Conservation (phyloP, 1,284 basidiomycete genomes). For the Nidula niveotomentosa region DNA sequence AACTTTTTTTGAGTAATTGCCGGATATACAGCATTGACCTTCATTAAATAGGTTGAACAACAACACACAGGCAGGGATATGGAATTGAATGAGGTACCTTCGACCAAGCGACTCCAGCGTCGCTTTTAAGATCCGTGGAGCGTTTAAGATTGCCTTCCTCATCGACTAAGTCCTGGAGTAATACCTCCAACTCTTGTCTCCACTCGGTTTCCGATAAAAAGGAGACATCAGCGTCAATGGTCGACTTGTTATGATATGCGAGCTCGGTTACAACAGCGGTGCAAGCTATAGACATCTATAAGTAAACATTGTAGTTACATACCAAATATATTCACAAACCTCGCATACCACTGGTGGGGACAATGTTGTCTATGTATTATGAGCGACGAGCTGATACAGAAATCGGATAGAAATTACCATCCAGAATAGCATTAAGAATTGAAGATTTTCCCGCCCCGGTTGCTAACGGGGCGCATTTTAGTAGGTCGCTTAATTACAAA, state of each 20-base stretch:
- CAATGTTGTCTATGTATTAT: conserved; percentile 47
- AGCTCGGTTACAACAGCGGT: conserved; percentile 69
- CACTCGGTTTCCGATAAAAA: conserved; percentile 58
- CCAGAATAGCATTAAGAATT: conserved; percentile 57
- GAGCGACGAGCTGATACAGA: background rate
- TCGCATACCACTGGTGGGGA: conserved; percentile 65
- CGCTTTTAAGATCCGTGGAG: conserved; percentile 52
- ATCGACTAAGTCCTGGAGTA: conserved; percentile 56
- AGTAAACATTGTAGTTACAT: conserved; percentile 1
- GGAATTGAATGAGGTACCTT: conserved; percentile 35
- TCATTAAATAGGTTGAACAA: background rate
- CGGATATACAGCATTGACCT: conserved; percentile 67
- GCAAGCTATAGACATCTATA: conserved; percentile 44
- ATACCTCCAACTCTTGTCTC: conserved; percentile 51
- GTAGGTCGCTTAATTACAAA: conserved; percentile 1
- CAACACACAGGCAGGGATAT: background rate
- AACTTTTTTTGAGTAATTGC: conserved; percentile 45
- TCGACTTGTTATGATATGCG: conserved; percentile 49
- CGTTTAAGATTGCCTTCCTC: conserved; percentile 56
- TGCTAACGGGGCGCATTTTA: conserved; percentile 27
- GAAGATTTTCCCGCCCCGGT: conserved; percentile 65
- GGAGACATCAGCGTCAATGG: conserved; percentile 57
- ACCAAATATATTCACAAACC: conserved; percentile 32
- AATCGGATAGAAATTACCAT: conserved; percentile 34
- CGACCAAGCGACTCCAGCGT: conserved; percentile 60